Conservation (phyloP, 345 rosid genomes). For the Ceriops decandra region DNA sequence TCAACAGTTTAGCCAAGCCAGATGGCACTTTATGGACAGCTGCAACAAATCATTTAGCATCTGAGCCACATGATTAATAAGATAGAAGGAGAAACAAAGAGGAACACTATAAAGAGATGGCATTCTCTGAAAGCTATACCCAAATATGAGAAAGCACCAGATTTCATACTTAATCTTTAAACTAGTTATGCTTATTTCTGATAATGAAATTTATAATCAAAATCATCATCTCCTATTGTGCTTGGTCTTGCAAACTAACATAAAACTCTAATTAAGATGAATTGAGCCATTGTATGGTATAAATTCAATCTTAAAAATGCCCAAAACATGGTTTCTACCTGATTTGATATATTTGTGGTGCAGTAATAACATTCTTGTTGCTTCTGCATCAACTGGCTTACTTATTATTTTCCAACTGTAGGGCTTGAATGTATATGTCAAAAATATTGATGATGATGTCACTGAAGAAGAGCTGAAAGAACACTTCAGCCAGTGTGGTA, state of each 20-base stretch:
- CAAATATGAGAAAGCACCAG: too few species aligned
- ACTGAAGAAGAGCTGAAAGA: constrained; percentile 62
- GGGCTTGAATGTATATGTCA: constrained; percentile 69
- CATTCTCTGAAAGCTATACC: too few species aligned
- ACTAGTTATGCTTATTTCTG: constrained; percentile 1
- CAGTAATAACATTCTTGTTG: not conserved
- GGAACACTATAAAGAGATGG: not conserved
- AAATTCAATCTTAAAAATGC: not conserved
- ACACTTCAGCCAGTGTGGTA: constrained; percentile 64
- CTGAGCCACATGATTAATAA: not conserved
- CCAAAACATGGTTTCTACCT: not conserved
- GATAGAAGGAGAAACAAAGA: not conserved
- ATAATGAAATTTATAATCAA: not conserved
- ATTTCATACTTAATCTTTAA: not conserved
- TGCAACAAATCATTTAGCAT: not conserved
- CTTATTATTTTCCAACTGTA: constrained; percentile 20
- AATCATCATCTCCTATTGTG: not conserved
- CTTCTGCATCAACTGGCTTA: not conserved
- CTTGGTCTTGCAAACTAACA: not conserved
- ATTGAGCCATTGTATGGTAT: not conserved
- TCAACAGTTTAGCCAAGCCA: not conserved
- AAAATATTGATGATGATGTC: constrained; percentile 56
- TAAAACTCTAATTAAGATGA: not conserved
- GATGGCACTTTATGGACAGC: not conserved
- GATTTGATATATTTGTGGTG: not conserved